Conservation (phyloP, 1,284 basidiomycete species). For the Apiotrichum akiyoshidainum region DNA sequence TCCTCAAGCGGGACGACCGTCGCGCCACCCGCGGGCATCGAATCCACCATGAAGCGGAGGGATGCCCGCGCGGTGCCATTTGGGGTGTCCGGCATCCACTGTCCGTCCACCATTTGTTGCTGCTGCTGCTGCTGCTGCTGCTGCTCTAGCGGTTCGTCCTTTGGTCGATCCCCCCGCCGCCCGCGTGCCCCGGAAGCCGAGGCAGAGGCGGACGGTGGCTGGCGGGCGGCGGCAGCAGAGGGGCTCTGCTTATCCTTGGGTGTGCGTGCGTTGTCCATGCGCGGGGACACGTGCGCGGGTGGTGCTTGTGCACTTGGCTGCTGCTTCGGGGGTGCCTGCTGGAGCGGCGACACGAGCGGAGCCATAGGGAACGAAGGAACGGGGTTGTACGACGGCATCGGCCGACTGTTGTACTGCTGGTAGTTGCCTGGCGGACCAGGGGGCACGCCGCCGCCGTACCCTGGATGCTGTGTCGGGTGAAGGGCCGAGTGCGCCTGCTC, state of each 20-base stretch:
- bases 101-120: background rate
- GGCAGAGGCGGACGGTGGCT: background rate
- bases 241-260: constrained; percentile 2
- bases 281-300: background rate
- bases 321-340: background rate
- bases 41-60: constrained; percentile 16
- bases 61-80: constrained; percentile 9
- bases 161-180: constrained; percentile 4
- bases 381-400: background rate
- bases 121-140: constrained; percentile 3
- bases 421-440: background rate
- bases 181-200: background rate
- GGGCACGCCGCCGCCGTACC: constrained; percentile 1
- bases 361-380: constrained; percentile 1
- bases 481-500: constrained; percentile 5
- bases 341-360: constrained; percentile 2
- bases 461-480: background rate
- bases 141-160: background rate
- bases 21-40: constrained; percentile 6
- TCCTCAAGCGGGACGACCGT: constrained; percentile 3
- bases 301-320: background rate
- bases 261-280: background rate
- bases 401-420: background rate
- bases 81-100: constrained; percentile 6
- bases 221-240: background rate